Conservation (phyloP, 1,284 basidiomycete genomes). For the Porogramme epimiltina region DNA sequence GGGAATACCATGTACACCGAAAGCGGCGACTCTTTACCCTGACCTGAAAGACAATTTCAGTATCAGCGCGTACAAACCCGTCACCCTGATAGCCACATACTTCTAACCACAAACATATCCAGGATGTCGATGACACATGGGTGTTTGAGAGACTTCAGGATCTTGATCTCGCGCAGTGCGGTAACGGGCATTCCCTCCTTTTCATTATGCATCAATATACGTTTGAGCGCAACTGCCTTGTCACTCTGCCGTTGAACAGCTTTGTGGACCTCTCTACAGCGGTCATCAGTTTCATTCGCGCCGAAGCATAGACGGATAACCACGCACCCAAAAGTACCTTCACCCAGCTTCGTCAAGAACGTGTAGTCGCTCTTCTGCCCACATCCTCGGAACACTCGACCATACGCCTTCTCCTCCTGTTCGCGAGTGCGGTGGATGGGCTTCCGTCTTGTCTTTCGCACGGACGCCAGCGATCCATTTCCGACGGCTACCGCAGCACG, state of each 20-base stretch:
- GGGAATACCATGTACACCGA: conserved; percentile 99
- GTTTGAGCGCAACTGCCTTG: conserved; percentile 84
- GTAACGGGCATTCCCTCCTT: conserved; percentile 97
- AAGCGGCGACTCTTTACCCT: conserved; percentile 62
- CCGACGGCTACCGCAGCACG: conserved; percentile 1
- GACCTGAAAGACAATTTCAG: conserved; percentile 41
- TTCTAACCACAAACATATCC: conserved; percentile 88
- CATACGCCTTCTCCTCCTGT: conserved; percentile 69
- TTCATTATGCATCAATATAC: conserved; percentile 95
- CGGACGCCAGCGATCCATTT: conserved; percentile 3
- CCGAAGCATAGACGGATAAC: conserved; percentile 20
- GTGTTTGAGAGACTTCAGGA: conserved; percentile 89
- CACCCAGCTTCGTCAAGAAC: conserved; percentile 84
- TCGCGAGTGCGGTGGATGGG: conserved; percentile 56
- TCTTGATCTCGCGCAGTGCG: conserved; percentile 97
- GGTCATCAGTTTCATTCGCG: conserved; percentile 9
- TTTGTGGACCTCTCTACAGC: conserved; percentile 82
- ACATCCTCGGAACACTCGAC: conserved; percentile 74
- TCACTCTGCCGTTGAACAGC: conserved; percentile 69
- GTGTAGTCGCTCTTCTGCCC: conserved; percentile 81
- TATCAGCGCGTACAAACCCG: neutral
- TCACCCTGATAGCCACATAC: conserved; percentile 39
- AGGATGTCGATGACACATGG: conserved; percentile 85
- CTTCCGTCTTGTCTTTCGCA: conserved; percentile 26
- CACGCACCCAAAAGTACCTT: conserved; percentile 91